Evolutionary conservation across 2,329 filamentous ascomycete genomes (phyloP), one percentile per base, ranked within the genome.

Genomic region (Neopestalotiopsis sp.): DNA sequence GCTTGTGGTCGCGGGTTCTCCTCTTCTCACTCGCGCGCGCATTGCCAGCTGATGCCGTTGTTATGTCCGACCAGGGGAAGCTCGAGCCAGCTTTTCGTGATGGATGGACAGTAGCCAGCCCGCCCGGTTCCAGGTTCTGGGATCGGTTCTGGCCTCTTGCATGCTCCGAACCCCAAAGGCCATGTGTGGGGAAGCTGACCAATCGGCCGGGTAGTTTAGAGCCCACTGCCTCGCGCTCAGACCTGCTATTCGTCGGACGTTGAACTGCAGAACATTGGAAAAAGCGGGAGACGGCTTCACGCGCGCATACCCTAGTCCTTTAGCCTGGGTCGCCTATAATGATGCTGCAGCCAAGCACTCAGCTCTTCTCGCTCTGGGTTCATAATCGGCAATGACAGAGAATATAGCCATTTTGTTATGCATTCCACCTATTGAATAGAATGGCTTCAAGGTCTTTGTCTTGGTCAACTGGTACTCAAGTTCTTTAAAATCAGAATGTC

Each of bases 11-110:
- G 24, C 17, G 12, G n/a, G 28, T 32, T 30, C 57, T 34, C 57
- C 30, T 24, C 20, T 30, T 34, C 57, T 58, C 56, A 13, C 56
- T 58, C 56, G 6, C 24, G 9, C 28, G 20, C 20, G 24, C 57
- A 30, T 28, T 17, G 24, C 24, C 57, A 30, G 24, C 24, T 20
- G 61, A 64, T 64, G 40, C 61, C 61, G 38, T 64, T 64, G 38
- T 40, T 52, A 64, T 64, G 61, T 49, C 64, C 64, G 64, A 65
- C 24, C 20, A 63, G n/a, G 60, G 60, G 45, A 38, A 66, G 45
- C 64, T 64, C 61, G 61, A 64, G 61, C 61, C 61, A 64, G 40
- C 40, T 64, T 28, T 28, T 20, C 32, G 59, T 62, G 59, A 62
- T 13, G 59, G 24, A 24, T 13, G 45, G 34, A 38, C 34, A 38